Evolutionary conservation across 345 rosid species (phyloP).

Genomic region (Hypericum perforatum): DNA sequence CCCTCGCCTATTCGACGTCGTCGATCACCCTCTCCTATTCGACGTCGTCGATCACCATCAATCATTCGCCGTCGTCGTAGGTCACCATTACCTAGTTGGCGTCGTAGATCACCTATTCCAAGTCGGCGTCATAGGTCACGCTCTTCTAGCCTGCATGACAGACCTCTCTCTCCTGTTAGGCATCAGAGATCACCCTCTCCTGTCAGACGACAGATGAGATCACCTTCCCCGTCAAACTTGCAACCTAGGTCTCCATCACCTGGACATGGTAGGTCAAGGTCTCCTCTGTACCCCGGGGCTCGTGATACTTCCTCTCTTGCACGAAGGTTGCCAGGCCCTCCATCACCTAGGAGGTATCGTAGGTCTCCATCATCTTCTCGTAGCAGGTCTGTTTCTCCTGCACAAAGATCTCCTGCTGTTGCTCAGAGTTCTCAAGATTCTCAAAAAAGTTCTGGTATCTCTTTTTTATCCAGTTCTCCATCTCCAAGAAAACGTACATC

Average conservation of each 20-base stretch:
- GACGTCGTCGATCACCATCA: constrained; percentile 7
- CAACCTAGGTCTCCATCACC: constrained; percentile 19
- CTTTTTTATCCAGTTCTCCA: constrained; percentile 31
- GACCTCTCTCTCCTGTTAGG: constrained; percentile 29
- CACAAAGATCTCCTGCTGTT: constrained; percentile 26
- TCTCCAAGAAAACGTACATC: constrained; percentile 35
- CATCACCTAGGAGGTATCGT: constrained; percentile 11
- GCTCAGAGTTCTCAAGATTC: constrained; percentile 34
- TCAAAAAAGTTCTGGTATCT: constrained; percentile 33
- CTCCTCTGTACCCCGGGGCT: constrained; percentile 12
- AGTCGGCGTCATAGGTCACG: constrained; percentile 3
- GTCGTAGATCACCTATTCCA: constrained; percentile 30
- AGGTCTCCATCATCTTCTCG: constrained; percentile 36
- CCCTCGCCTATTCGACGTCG: constrained; percentile 11
- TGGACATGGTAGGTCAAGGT: constrained; percentile 25
- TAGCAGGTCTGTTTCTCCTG: constrained; percentile 22
- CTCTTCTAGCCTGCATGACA: background rate
- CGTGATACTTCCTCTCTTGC: background rate
- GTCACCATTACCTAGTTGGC: constrained; percentile 19
- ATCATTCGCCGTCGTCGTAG: constrained; percentile 12
- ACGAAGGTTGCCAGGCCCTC: constrained; percentile 11
- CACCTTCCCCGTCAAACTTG: too few species aligned
- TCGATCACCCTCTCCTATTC: constrained; percentile 16
- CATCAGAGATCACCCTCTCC: constrained; percentile 31
- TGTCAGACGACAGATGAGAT: constrained; percentile 2